phyloP scores from a whole-genome alignment of 495 filamentous ascomycete genomes.

The Talaromyces trachyspermus region DNA sequence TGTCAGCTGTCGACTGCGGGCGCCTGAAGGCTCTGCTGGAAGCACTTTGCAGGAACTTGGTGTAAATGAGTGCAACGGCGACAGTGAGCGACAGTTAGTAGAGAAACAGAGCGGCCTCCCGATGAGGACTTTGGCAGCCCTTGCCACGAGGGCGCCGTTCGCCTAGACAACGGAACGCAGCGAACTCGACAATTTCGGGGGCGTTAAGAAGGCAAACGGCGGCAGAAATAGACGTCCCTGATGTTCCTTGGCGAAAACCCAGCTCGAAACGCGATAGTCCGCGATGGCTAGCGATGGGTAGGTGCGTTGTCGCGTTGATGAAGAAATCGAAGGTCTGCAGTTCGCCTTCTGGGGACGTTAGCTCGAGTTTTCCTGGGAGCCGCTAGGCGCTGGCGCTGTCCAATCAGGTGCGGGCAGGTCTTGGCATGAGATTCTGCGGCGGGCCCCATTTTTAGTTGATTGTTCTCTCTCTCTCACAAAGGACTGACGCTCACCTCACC shows the following conservation, averaged over 20 bases:
- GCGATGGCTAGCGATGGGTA: slow-evolving; percentile 26
- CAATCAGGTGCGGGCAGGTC: slow-evolving; percentile 5
- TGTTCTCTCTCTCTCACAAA: too few relatives aligned
- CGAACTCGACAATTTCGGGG: slow-evolving; percentile 18
- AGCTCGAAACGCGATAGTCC: slow-evolving; percentile 38
- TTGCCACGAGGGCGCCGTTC: slow-evolving; percentile 49
- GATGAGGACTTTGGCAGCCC: slow-evolving; percentile 46
- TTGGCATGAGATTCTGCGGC: not conserved
- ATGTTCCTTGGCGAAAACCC: slow-evolving; percentile 24
- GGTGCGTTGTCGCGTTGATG: slow-evolving; percentile 30
- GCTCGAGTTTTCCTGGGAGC: slow-evolving; percentile 35
- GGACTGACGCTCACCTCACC: not conserved
- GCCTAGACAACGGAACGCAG: slow-evolving; percentile 36
- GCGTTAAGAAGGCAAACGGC: slow-evolving; percentile 18
- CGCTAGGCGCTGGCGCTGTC: slow-evolving; percentile 22
- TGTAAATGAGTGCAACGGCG: slow-evolving; percentile 23
- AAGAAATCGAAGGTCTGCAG: slow-evolving; percentile 35
- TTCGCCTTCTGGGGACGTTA: slow-evolving; percentile 27
- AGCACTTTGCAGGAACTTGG: slow-evolving; percentile 17
- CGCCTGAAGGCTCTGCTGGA: not conserved
- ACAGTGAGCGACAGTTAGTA: slow-evolving; percentile 8
- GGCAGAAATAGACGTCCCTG: slow-evolving; percentile 1
- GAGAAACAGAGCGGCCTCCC: slow-evolving; percentile 32
- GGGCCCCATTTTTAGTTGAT: not conserved
- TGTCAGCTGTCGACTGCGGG: not conserved